phyloP scores from a whole-genome alignment of 2,329 filamentous ascomycete genomes.

The Hortaea sp. region DNA sequence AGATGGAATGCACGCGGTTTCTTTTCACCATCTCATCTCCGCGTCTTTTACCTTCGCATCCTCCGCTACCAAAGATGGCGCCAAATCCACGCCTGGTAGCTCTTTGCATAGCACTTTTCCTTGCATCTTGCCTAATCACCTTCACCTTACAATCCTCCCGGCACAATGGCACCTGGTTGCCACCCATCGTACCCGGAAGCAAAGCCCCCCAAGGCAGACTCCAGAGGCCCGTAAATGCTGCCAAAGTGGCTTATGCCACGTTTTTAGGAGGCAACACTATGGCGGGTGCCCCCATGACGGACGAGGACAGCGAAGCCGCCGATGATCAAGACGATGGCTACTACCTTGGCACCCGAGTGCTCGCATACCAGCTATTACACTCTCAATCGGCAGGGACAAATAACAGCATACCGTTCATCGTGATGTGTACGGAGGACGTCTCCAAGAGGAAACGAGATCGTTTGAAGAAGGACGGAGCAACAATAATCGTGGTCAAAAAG shows the following conservation, averaged over 20 bases:
- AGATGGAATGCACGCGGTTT: too few relatives aligned
- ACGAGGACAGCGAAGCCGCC: constrained; percentile 13
- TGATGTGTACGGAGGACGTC: constrained; percentile 28
- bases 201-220: neutral
- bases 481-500: constrained; percentile 24
- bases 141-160: constrained; percentile 16
- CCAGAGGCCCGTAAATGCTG: constrained; percentile 10
- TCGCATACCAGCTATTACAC: constrained; percentile 30
- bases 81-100: constrained; percentile 19
- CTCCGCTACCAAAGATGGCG: neutral
- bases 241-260: constrained; percentile 29
- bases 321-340: constrained; percentile 26
- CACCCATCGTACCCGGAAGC: constrained; percentile 5
- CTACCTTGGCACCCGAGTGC: constrained; percentile 25
- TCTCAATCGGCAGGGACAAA: constrained; percentile 25
- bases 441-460: constrained; percentile 25
- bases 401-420: constrained; percentile 27
- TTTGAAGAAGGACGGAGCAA: constrained; percentile 27
- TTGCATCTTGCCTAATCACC: constrained; percentile 25
- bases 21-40: too few relatives aligned
- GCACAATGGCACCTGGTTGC: constrained; percentile 12
- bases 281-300: constrained; percentile 8
- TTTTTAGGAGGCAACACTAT: constrained; percentile 24
- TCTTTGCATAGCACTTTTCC: constrained; percentile 25
- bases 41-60: neutral